Percentiles rank a stretch among this genome's conserved stretches.
phyloP scores from a whole-genome alignment of 1,284 basidiomycete species.

The Schizophyllum commune region DNA sequence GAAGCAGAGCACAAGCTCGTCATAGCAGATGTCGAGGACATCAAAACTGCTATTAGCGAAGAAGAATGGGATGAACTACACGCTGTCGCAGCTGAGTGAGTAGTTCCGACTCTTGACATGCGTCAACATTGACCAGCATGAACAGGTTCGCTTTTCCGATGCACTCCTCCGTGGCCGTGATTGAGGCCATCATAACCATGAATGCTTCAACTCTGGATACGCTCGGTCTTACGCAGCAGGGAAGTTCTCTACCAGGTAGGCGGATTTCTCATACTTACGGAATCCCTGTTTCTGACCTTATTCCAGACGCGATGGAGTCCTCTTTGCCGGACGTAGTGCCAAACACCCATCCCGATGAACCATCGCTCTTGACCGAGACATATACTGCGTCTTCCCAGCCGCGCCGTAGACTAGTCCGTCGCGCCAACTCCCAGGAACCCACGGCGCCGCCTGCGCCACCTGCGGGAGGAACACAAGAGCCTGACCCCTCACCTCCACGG shows the following conservation, averaged over 20 bases:
- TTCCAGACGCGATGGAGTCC: constrained; percentile 6
- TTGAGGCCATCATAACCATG: constrained; percentile 36
- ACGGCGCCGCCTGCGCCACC: constrained; percentile 16
- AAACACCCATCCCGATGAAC: constrained; percentile 36
- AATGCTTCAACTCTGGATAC: constrained; percentile 24
- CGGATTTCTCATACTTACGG: constrained; percentile 10
- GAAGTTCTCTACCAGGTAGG: constrained; percentile 3
- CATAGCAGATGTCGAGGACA: constrained; percentile 38
- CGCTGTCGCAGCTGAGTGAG: constrained; percentile 43
- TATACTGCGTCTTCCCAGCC: constrained; percentile 14
- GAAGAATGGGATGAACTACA: constrained; percentile 45
- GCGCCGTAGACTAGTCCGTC: constrained; percentile 22
- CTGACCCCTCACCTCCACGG: not conserved
- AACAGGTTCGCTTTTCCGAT: constrained; percentile 32
- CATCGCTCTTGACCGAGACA: constrained; percentile 21
- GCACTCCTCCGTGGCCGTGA: constrained; percentile 25
- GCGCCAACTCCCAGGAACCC: constrained; percentile 26
- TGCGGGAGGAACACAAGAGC: not conserved
- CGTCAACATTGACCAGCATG: constrained; percentile 5
- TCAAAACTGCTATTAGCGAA: constrained; percentile 41
- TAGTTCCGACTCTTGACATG: constrained; percentile 4
- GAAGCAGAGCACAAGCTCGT: constrained; percentile 41
- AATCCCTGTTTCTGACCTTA: constrained; percentile 1
- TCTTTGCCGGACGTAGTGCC: constrained; percentile 34
- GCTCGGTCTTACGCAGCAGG: not conserved